Evolutionary conservation across 2,329 filamentous ascomycete species (phyloP), one percentile per base, ranked within the genome.

Genomic region (Rugonectria rugulosa): DNA sequence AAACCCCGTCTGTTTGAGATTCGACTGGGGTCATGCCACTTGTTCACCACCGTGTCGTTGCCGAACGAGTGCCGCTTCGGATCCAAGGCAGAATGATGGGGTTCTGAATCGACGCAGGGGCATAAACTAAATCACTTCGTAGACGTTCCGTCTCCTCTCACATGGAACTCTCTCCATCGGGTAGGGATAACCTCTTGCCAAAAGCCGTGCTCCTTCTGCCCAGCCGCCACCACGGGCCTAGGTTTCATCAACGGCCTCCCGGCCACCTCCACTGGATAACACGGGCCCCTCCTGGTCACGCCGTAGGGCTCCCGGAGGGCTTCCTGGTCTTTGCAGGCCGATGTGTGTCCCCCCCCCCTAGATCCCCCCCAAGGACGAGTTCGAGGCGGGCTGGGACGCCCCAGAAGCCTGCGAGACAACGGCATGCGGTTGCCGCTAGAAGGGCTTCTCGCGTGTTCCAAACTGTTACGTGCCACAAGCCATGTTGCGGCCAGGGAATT

Each of bases 1-100:
- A 32, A 38, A 40, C 20, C 61, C 60, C 48, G 53, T 43, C 40
- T 60, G 64, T 66, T 66, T 65, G 60, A 66, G 62, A 41, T 65
- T 58, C 38, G 52, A 59, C 64, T 49, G 56, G 64, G 56, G 60
- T 40, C 9, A 10, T 40, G 37, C 37, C 37, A 40, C 37, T 40
- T 24, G 37, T 51, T 48, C 19, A 34, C 23, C 24, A 17, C 6
- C 15, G 21, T 12, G 32, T 19, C 32, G 38, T 48, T 65, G 43
- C 29, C 41, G 32, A 42, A 52, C 26, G 46, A 19, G 34, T 32
- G 45, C 37, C 46, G 36, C 29, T 29, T 47, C 36, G 21, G 21
- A 38, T 23, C 24, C 41, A 43, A 49, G 42, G 34, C 37, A 44
- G 23, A 27, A 27, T 27, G 24, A 6, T 11, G 24, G n/a, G 6